Evolutionary conservation across 495 filamentous ascomycete species (phyloP).

Genomic region (Xylaria venustula): DNA sequence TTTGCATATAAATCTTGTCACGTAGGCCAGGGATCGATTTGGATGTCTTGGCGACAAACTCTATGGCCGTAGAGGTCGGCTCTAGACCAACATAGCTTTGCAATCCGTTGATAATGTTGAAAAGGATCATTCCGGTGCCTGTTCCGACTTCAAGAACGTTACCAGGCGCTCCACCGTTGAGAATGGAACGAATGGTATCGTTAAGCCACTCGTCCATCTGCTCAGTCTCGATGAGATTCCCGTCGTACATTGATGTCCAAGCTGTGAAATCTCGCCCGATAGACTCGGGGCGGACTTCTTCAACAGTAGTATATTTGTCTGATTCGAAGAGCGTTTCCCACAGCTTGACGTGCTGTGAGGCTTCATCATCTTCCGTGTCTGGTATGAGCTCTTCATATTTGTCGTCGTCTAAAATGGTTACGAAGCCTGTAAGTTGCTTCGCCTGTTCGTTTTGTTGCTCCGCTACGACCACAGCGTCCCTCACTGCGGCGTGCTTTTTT

Average conservation of each 20-base stretch:
- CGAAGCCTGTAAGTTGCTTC: neutral
- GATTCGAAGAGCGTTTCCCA: neutral
- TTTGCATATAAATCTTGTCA: neutral
- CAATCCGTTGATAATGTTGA: constrained; percentile 11
- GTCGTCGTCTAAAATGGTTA: neutral
- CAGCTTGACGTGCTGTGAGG: neutral
- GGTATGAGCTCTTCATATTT: neutral
- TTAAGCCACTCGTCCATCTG: constrained; percentile 18
- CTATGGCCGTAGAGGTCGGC: constrained; percentile 4
- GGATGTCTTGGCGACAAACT: constrained; percentile 1
- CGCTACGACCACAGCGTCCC: neutral
- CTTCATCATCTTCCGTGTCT: neutral
- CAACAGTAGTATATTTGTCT: constrained; percentile 1
- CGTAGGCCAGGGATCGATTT: neutral
- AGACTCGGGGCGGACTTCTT: neutral
- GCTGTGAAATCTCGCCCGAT: constrained; percentile 11
- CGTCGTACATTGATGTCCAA: constrained; percentile 19
- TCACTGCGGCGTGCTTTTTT: neutral
- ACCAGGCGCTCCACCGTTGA: constrained; percentile 7
- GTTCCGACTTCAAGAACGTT: constrained; percentile 21
- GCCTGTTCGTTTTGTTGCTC: neutral
- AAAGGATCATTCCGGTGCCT: constrained; percentile 23
- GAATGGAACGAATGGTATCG: constrained; percentile 10
- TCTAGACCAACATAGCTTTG: constrained; percentile 20
- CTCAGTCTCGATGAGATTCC: constrained; percentile 10